Evolutionary conservation across 2,329 filamentous ascomycete species (phyloP).

Genomic region (Neonectria magnoliae): DNA sequence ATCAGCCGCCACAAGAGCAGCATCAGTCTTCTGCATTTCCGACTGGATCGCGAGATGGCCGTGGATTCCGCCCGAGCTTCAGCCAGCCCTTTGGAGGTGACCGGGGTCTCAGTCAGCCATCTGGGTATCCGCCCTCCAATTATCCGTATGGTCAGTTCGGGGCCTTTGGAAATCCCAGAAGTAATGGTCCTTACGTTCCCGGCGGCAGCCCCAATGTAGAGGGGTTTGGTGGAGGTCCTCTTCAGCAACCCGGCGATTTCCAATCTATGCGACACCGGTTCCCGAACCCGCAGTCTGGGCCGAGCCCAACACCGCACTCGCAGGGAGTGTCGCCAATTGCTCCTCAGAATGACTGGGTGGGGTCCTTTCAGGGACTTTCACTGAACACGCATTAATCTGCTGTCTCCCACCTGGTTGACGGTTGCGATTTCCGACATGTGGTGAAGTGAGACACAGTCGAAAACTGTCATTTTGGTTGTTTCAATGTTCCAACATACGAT

Average conservation of each 20-base stretch:
- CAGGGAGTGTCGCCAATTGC: slow-evolving; percentile 55
- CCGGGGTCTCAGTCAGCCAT: slow-evolving; percentile 50
- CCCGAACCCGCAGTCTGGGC: slow-evolving; percentile 51
- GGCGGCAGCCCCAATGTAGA: slow-evolving; percentile 44
- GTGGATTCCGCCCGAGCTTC: slow-evolving; percentile 56
- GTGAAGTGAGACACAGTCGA: slow-evolving; percentile 2
- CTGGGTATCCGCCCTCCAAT: slow-evolving; percentile 48
- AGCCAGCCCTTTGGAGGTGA: slow-evolving; percentile 55
- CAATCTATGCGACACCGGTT: slow-evolving; percentile 59
- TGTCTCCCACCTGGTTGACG: slow-evolving; percentile 14
- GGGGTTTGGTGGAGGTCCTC: slow-evolving; percentile 42
- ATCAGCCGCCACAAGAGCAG: slow-evolving; percentile 52
- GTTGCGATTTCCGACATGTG: slow-evolving; percentile 8
- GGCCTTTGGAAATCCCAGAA: slow-evolving; percentile 48
- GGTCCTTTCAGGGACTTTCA: slow-evolving; percentile 75
- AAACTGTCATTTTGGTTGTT: neutral
- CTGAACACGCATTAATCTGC: slow-evolving; percentile 67
- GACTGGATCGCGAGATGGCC: slow-evolving; percentile 49
- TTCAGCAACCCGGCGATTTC: slow-evolving; percentile 55
- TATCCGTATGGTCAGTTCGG: slow-evolving; percentile 49
- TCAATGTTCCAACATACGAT: slow-evolving; percentile 15
- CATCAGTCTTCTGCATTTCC: slow-evolving; percentile 50
- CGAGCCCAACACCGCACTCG: slow-evolving; percentile 48
- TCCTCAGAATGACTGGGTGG: slow-evolving; percentile 68
- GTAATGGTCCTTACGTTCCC: slow-evolving; percentile 43